phyloP scores from a whole-genome alignment of 768 basidiomycete genomes.

The Hygrophorus pudorinus region DNA sequence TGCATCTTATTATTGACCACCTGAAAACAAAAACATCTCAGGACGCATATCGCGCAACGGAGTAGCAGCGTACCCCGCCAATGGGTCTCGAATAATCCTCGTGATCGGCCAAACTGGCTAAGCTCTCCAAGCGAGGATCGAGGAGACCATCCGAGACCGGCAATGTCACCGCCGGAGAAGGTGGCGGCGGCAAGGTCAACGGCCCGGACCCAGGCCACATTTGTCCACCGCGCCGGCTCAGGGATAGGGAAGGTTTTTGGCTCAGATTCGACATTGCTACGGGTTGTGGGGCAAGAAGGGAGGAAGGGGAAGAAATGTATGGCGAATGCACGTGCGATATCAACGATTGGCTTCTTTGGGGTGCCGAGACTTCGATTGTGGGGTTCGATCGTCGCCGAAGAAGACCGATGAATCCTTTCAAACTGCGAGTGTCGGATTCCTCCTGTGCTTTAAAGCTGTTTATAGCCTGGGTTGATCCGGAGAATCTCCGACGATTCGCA shows the following conservation, averaged over 20 bases:
- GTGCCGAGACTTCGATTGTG: not conserved
- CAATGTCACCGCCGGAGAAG: not conserved
- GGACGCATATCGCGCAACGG: not conserved
- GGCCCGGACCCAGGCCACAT: too few relatives aligned
- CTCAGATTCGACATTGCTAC: too few relatives aligned
- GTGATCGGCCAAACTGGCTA: conserved; percentile 1
- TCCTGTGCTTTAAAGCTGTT: not conserved
- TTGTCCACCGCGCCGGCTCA: too few relatives aligned
- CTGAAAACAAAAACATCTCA: not conserved
- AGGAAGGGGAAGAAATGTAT: too few relatives aligned
- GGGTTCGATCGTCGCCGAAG: not conserved
- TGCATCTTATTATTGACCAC: not conserved
- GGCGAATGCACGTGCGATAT: not conserved
- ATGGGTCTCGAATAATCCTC: conserved; percentile 6
- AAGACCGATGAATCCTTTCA: not conserved
- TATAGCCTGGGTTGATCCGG: not conserved
- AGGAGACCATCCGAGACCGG: not conserved
- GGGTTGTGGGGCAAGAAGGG: too few relatives aligned
- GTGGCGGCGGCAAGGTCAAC: not conserved
- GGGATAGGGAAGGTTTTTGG: too few relatives aligned
- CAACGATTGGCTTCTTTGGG: not conserved
- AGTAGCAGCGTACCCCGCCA: conserved; percentile 2
- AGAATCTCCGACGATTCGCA: not conserved
- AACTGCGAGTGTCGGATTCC: not conserved
- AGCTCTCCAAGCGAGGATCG: not conserved